Conservation (phyloP, 352 stramenopile genomes). For the Phytopythium vexans region DNA sequence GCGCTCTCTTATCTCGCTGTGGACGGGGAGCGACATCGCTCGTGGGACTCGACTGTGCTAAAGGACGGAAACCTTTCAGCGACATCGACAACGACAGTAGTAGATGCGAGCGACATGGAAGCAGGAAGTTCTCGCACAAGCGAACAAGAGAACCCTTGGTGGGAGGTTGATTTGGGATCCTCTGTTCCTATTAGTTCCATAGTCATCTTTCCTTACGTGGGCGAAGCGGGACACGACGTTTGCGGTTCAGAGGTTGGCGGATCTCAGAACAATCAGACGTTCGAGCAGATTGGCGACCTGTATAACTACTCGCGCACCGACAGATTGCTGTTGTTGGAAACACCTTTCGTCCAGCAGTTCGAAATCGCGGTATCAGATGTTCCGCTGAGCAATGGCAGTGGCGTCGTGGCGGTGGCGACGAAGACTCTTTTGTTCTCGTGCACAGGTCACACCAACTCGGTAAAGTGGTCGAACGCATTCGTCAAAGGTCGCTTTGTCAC, state of each 20-base stretch:
- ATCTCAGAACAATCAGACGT: conserved; percentile 8
- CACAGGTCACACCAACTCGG: conserved; percentile 22
- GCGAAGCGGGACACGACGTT: conserved; percentile 28
- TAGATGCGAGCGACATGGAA: conserved; percentile 5
- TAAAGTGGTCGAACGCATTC: conserved; percentile 37
- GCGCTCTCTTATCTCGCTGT: conserved; percentile 48
- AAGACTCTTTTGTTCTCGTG: conserved; percentile 53
- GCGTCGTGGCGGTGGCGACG: conserved; percentile 4
- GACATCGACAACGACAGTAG: neutral
- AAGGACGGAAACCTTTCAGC: conserved; percentile 1
- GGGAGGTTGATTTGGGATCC: conserved; percentile 62
- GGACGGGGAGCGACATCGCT: conserved; percentile 27
- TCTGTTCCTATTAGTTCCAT: conserved; percentile 42
- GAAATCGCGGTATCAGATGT: conserved; percentile 35
- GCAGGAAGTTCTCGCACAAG: conserved; percentile 51
- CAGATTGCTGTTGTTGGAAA: conserved; percentile 30
- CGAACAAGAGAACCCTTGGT: conserved; percentile 48
- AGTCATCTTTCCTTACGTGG: conserved; percentile 48
- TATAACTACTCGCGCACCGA: conserved; percentile 35
- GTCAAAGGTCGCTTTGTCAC: conserved; percentile 46
- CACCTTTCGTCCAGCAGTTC: conserved; percentile 55
- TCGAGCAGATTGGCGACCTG: conserved; percentile 40
- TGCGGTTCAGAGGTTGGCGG: conserved; percentile 13
- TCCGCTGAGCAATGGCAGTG: conserved; percentile 17
- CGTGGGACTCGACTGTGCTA: conserved; percentile 39